These are phyloP conservation scores for Pythium phragmitis DNA, from an alignment of 352 stramenopile genomes.

Conservation along the genomic window DNA sequence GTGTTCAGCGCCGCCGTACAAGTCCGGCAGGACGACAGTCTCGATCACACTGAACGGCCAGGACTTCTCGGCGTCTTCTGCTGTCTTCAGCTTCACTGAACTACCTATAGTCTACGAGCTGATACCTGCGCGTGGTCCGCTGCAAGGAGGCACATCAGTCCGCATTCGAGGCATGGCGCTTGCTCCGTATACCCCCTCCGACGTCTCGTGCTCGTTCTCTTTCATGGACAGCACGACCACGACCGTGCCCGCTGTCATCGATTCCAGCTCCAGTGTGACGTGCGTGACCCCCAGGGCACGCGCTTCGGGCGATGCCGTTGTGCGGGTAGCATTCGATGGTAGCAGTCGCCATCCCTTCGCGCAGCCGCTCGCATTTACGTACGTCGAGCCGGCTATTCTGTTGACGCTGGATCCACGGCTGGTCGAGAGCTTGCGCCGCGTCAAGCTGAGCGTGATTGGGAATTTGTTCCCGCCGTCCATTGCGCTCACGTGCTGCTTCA, in stretches of 20 bases:
- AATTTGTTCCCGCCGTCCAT: conserved; percentile 43
- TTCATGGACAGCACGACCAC: not conserved
- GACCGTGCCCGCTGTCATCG: not conserved
- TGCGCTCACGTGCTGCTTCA: conserved; percentile 61
- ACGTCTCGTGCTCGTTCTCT: conserved; percentile 16
- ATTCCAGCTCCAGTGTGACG: not conserved
- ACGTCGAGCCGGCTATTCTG: conserved; percentile 32
- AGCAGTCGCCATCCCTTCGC: conserved; percentile 23
- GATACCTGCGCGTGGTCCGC: conserved; percentile 31
- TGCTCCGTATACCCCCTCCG: conserved; percentile 15
- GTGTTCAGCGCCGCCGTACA: conserved; percentile 55
- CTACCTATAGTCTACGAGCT: conserved; percentile 52
- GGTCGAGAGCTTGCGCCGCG: conserved; percentile 30
- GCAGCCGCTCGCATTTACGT: conserved; percentile 33
- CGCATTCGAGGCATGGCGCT: conserved; percentile 30
- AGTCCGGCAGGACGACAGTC: conserved; percentile 31
- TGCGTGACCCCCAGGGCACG: conserved; percentile 12
- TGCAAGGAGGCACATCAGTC: conserved; percentile 35
- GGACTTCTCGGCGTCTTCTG: conserved; percentile 38
- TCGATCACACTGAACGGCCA: conserved; percentile 68
- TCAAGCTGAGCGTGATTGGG: conserved; percentile 38
- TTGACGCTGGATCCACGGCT: conserved; percentile 47
- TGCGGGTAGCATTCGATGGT: conserved; percentile 36
- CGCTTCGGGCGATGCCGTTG: conserved; percentile 2
- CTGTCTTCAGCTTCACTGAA: conserved; percentile 43